Conservation (phyloP, 2,329 filamentous ascomycete genomes). For the Neurospora sp. region DNA sequence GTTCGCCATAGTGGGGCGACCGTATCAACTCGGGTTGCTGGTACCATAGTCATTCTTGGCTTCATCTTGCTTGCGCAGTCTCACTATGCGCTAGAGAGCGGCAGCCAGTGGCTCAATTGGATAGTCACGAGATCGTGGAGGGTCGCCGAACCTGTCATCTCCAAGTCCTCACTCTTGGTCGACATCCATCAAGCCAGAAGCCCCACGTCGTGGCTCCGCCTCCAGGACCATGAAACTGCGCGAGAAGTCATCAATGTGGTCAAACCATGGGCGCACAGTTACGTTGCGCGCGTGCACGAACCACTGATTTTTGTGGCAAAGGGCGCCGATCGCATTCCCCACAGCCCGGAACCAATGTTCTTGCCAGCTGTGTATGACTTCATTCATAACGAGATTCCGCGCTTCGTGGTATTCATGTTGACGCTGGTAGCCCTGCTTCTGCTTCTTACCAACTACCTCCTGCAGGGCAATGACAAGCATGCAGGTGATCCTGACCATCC, state of each 20-base stretch:
- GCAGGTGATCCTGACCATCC: slow-evolving; percentile 35
- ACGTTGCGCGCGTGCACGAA: slow-evolving; percentile 64
- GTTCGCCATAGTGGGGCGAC: slow-evolving; percentile 43
- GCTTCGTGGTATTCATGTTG: slow-evolving; percentile 53
- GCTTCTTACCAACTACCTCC: slow-evolving; percentile 62
- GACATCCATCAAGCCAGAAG: slow-evolving; percentile 64
- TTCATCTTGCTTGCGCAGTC: slow-evolving; percentile 66
- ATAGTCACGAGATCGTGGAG: slow-evolving; percentile 23
- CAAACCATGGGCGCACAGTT: slow-evolving; percentile 60
- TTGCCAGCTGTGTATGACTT: slow-evolving; percentile 58
- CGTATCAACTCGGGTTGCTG: slow-evolving; percentile 63
- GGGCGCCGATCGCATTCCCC: slow-evolving; percentile 54
- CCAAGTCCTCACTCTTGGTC: slow-evolving; percentile 36
- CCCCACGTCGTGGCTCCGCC: slow-evolving; percentile 64
- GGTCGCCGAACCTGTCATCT: slow-evolving; percentile 14
- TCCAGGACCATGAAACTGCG: slow-evolving; percentile 72
- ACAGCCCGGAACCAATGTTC: slow-evolving; percentile 37
- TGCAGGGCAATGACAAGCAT: slow-evolving; percentile 52
- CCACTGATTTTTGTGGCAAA: slow-evolving; percentile 64
- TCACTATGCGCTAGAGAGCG: slow-evolving; percentile 61
- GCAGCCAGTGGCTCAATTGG: slow-evolving; percentile 27
- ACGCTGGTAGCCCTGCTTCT: slow-evolving; percentile 55
- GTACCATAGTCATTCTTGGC: slow-evolving; percentile 60
- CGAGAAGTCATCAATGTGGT: slow-evolving; percentile 67
- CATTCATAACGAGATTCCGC: slow-evolving; percentile 44